These are phyloP conservation scores for Taiozyma sp. DNA, from an alignment of 1,139 yeast genomes.

Conservation along the genomic window DNA sequence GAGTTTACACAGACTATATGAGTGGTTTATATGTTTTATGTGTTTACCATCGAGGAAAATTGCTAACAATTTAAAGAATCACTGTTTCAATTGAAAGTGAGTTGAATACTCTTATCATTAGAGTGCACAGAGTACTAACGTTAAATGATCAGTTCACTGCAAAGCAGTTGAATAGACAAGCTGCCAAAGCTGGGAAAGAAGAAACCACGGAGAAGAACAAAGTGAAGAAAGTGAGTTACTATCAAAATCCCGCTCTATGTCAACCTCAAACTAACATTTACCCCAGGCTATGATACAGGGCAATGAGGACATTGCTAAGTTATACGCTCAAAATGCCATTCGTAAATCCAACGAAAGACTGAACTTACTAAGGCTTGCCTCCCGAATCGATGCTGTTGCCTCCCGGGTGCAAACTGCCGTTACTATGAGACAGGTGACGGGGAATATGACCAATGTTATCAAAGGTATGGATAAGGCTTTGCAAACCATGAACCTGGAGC, in stretches of 20 bases:
- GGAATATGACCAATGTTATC: constrained; percentile 89
- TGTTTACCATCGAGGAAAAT: neutral
- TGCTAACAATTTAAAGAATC: constrained; percentile 32
- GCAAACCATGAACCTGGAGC: constrained; percentile 92
- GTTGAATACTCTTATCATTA: constrained; percentile 6
- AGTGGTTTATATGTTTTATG: neutral
- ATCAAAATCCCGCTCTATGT: neutral
- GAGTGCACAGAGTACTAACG: constrained; percentile 5
- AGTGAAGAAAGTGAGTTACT: constrained; percentile 55
- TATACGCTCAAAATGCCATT: constrained; percentile 94
- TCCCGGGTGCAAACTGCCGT: constrained; percentile 96
- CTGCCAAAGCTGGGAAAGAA: constrained; percentile 86
- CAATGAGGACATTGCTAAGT: constrained; percentile 85
- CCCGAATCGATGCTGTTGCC: constrained; percentile 94
- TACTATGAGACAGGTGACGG: constrained; percentile 91
- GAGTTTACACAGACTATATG: constrained; percentile 20
- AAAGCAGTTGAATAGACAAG: constrained; percentile 86
- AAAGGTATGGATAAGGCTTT: constrained; percentile 95
- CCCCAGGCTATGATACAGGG: constrained; percentile 68
- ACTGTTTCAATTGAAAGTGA: constrained; percentile 43
- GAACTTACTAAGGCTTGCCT: constrained; percentile 74
- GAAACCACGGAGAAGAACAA: constrained; percentile 83
- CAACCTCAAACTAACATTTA: constrained; percentile 1
- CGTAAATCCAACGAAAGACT: constrained; percentile 86
- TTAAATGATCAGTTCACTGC: constrained; percentile 66